Evolutionary conservation across 345 rosid species (phyloP), one percentile per base, ranked within the genome.

Genomic region (Eucalyptus albens): DNA sequence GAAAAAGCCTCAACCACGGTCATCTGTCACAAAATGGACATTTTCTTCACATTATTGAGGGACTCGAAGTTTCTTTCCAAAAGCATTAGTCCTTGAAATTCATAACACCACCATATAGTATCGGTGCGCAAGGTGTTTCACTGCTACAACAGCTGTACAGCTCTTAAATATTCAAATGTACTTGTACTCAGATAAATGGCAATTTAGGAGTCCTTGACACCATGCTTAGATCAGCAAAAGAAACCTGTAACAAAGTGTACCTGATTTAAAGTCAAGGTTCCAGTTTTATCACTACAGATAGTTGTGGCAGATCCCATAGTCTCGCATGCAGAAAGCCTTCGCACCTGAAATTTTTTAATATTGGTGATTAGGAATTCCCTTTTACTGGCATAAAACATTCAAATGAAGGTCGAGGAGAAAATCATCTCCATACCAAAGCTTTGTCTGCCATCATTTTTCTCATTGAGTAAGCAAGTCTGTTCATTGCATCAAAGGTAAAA

Each of bases 361-460:
- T 33, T 10, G 45, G 24, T 31, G 27, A 53, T 51, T n/a, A 42
- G 56, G 3, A 86, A 53, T 33, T 86, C 45, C 67, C 27, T 33
- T 53, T 86, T 42, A 53, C 49, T 31, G 67, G 1, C 15, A 2
- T 86, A 55, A 86, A 86, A 50, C 45, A n/a, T 86, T 31, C 87
- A 11, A 53, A 87, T 44, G 44, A 88, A 86, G 56, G 33, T 22
- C 16, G 88, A 82, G 49, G 40, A 37, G 72, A 89, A 27, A 31
- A 60, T 50, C 44, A 62, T 42, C 89, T 40, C 62, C 94, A 87
- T 95, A 95, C 99, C 99, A 98, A 91, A 81, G 99, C 99, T 93
- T 98, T 98, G 90, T 98, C 99, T 26, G 94, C 96, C 99, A 98
- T 97, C 99, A 98, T 98, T 93, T 98, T 98, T 88, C 98, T 94